Evolutionary conservation across 345 rosid species (phyloP), one percentile per base, ranked within the genome.

Genomic region (Leavenworthia alabamica): DNA sequence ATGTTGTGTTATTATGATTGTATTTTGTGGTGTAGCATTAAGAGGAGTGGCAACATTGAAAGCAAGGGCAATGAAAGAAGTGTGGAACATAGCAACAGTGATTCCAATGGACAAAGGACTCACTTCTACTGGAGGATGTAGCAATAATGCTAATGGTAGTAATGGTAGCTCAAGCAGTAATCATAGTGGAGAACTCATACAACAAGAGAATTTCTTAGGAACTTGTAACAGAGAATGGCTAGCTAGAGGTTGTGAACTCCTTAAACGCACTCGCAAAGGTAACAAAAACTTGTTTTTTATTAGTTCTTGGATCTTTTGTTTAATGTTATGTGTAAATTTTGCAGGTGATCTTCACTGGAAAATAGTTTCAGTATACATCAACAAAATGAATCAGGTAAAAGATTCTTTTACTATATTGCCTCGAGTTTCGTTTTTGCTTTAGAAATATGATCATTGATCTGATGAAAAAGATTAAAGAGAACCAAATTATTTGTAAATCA

Each of bases 291-390:
- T 47, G 15, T 31, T 12, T 2, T 2, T 2, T 57, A 39, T 29
- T 32, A 40, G 47, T 49, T 64, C 1, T 43, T 36, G 4, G 23
- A 27, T 58, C 49, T 35, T 35, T 65, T 14, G 12, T 50, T 1
- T 27, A 8, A 68, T 71, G 64, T 15, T 73, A 37, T 17, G 58
- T 41, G 58, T 41, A 14, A 56, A 57, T 71, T 60, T 61, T 80
- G 68, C 92, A 94, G 99, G 99, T 65, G 99, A 90, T 75, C 93
- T 94, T 8, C 99, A 90, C 61, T 86, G 90, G 99, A 94, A 94
- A 62, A 57, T 88, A 46, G 97, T 94, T 6, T 94, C 96, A 33
- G 96, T 94, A 67, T 94, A 90, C 65, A 77, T 90, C 67, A 94
- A 90, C 80, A 80, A 72, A 68, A 71, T 67, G 85, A 88, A 88